Percentiles rank a stretch among this genome's conserved stretches.
Conservation (phyloP, 2,329 filamentous ascomycete species). For the Venturia pyrina region DNA sequence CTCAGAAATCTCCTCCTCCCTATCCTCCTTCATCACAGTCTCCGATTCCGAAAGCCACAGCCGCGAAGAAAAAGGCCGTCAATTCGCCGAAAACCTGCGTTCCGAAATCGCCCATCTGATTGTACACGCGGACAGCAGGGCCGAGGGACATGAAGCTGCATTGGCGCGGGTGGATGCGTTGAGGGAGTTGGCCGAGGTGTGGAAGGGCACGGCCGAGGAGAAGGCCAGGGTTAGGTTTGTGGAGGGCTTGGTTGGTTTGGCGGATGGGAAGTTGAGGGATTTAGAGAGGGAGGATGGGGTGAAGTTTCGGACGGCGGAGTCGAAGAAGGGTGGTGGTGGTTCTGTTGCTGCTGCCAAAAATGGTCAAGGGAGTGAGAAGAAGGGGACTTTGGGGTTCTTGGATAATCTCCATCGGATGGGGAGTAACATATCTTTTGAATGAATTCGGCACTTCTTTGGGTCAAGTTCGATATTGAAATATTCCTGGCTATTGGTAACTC, state of each 20-base stretch:
- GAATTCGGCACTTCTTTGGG: background rate
- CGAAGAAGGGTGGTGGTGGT: conserved; percentile 5
- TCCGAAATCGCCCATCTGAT: conserved; percentile 64
- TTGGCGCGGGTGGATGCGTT: conserved; percentile 65
- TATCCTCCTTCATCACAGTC: conserved; percentile 80
- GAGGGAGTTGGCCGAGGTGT: conserved; percentile 66
- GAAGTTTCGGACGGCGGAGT: conserved; percentile 10
- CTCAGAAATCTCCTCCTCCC: conserved; percentile 72
- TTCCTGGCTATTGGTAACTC: no score
- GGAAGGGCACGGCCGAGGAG: conserved; percentile 94
- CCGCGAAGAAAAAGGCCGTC: conserved; percentile 78
- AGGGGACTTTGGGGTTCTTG: conserved; percentile 21
- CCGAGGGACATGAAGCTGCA: conserved; percentile 64
- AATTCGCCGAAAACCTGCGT: conserved; percentile 60
- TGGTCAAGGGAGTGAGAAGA: conserved; percentile 15
- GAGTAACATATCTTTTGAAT: background rate
- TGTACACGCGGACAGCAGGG: conserved; percentile 35
- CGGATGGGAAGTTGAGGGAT: conserved; percentile 53
- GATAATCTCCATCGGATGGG: conserved; percentile 29
- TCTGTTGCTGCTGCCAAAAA: conserved; percentile 15
- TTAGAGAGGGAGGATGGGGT: conserved; percentile 16
- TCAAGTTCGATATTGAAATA: no score
- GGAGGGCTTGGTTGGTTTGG: conserved; percentile 67
- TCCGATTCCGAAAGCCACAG: conserved; percentile 58
- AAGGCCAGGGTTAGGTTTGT: conserved; percentile 74